Percentiles rank a stretch among this genome's conserved stretches.
Evolutionary conservation across 208 protist species (phyloP).

Genomic region (Trypanosoma melophagium): DNA sequence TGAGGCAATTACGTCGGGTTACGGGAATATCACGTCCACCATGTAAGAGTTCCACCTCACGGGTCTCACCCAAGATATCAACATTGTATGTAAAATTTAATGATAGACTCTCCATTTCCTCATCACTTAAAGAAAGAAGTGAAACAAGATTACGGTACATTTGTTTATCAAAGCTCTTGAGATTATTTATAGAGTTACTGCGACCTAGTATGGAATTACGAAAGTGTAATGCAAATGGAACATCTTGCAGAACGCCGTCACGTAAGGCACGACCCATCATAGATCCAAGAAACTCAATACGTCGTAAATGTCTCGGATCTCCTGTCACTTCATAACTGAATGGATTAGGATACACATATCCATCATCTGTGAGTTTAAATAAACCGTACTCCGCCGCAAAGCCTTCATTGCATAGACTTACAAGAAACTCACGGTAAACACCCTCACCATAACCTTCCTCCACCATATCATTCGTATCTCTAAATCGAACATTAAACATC

Average conservation of each 20-base stretch:
- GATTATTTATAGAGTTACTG: conserved; percentile 88
- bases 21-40: conserved; percentile 82
- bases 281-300: conserved; percentile 88
- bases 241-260: conserved; percentile 88
- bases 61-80: conserved; percentile 59
- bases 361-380: conserved; percentile 82
- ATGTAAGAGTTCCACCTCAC: conserved; percentile 79
- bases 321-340: conserved; percentile 68
- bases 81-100: conserved; percentile 86
- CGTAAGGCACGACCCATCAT: conserved; percentile 90
- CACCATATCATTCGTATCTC: conserved; percentile 32
- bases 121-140: conserved; percentile 56
- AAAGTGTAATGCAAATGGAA: conserved; percentile 93
- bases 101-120: conserved; percentile 66
- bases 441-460: conserved; percentile 92
- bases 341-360: conserved; percentile 90
- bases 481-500: conserved; percentile 67
- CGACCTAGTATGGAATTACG: conserved; percentile 83
- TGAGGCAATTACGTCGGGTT: conserved; percentile 80
- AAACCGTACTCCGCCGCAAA: conserved; percentile 83
- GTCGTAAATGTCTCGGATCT: conserved; percentile 60
- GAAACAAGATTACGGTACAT: conserved; percentile 85
- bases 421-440: conserved; percentile 91
- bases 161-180: conserved; percentile 83
- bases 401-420: conserved; percentile 71